Evolutionary conservation across 2,329 filamentous ascomycete species (phyloP).

Genomic region (Cladophialophora immunda): DNA sequence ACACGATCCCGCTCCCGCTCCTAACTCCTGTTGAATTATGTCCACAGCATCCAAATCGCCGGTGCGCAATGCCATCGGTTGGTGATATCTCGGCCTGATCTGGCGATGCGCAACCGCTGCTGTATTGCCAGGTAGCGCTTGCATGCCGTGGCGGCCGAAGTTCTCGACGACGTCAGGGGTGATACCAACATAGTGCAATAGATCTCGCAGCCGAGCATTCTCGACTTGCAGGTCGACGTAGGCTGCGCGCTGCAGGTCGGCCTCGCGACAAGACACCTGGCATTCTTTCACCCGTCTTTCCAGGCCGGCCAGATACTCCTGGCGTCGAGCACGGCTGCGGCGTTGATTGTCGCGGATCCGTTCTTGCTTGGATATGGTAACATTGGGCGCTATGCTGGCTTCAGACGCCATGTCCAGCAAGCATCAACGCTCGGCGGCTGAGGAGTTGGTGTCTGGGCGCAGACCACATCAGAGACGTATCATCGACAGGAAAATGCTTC

Average conservation of each 20-base stretch:
- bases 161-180: slow-evolving; percentile 30
- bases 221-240: slow-evolving; percentile 34
- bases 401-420: slow-evolving; percentile 26
- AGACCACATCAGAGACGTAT: not conserved
- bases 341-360: slow-evolving; percentile 42
- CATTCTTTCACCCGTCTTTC: slow-evolving; percentile 39
- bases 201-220: slow-evolving; percentile 34
- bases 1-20: not conserved
- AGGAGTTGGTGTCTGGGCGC: not conserved
- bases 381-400: slow-evolving; percentile 9
- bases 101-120: slow-evolving; percentile 10
- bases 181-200: slow-evolving; percentile 31
- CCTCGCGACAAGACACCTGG: slow-evolving; percentile 34
- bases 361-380: slow-evolving; percentile 37
- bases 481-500: not conserved
- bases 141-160: slow-evolving; percentile 17
- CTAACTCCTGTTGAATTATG: not conserved
- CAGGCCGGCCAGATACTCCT: slow-evolving; percentile 39
- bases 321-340: slow-evolving; percentile 39
- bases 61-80: not conserved
- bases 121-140: not conserved
- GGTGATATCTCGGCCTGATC: slow-evolving; percentile 25
- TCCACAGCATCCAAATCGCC: not conserved
- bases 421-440: not conserved
- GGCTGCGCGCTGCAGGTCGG: slow-evolving; percentile 32